Percentiles rank a stretch among this genome's conserved stretches.
These are phyloP conservation scores for Geosiphon pyriformis DNA, from an alignment of 192 early-diverging fungal genomes.

Conservation along the genomic window DNA sequence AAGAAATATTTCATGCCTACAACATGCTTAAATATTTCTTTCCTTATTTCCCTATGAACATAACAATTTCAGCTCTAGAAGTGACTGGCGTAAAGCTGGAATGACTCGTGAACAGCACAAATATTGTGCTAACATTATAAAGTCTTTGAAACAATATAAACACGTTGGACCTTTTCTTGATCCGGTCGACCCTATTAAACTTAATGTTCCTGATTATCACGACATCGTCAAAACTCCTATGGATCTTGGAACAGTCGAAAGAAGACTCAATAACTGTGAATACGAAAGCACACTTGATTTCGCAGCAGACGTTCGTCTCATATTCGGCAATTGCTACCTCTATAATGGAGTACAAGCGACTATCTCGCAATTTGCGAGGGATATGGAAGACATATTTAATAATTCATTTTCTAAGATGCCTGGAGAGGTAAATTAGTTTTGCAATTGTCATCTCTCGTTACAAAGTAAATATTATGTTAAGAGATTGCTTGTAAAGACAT, in stretches of 20 bases:
- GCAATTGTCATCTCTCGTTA: background rate
- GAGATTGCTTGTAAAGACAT: too few relatives aligned
- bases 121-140: slow-evolving; percentile 70
- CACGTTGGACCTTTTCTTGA: slow-evolving; percentile 82
- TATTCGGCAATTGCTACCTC: slow-evolving; percentile 74
- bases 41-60: too few relatives aligned
- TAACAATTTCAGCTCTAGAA: background rate
- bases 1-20: too few relatives aligned
- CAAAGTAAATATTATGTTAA: too few relatives aligned
- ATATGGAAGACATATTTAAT: slow-evolving; percentile 66
- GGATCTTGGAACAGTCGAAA: slow-evolving; percentile 73
- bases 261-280: slow-evolving; percentile 54
- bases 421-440: slow-evolving; percentile 37
- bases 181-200: slow-evolving; percentile 70
- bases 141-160: slow-evolving; percentile 70
- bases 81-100: slow-evolving; percentile 29
- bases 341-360: slow-evolving; percentile 75
- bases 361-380: slow-evolving; percentile 61
- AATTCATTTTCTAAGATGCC: slow-evolving; percentile 69
- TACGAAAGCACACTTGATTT: slow-evolving; percentile 66
- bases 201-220: slow-evolving; percentile 77
- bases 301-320: slow-evolving; percentile 60
- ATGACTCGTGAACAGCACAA: slow-evolving; percentile 83
- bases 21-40: too few relatives aligned
- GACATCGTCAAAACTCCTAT: slow-evolving; percentile 70